phyloP scores from a whole-genome alignment of 805 yeast species.

The Komagataella kurtzmanii region DNA sequence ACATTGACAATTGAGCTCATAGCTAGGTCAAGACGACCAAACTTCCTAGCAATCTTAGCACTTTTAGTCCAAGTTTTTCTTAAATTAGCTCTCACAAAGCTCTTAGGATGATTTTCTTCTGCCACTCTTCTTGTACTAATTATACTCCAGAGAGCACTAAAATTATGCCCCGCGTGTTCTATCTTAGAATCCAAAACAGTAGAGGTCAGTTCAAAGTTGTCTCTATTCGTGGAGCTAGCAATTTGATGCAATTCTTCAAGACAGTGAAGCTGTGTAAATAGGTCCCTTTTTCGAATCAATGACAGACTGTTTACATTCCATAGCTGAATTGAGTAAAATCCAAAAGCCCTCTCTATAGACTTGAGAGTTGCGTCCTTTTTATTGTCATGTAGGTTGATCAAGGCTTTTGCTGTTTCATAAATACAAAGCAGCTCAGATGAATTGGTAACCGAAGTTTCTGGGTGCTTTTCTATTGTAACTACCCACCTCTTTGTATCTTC shows the following conservation, averaged over 20 bases:
- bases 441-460: conserved; percentile 14
- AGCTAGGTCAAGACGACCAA: conserved; percentile 59
- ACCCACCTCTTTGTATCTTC: conserved; percentile 46
- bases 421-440: conserved; percentile 20
- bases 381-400: conserved; percentile 26
- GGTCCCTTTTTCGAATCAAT: conserved; percentile 30
- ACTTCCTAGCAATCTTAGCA: conserved; percentile 53
- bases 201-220: conserved; percentile 3
- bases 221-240: conserved; percentile 9
- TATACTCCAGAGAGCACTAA: conserved; percentile 45
- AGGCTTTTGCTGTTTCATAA: conserved; percentile 52
- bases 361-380: conserved; percentile 20
- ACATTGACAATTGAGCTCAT: conserved; percentile 56
- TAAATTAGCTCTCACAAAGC: conserved; percentile 20
- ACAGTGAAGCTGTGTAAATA: conserved; percentile 44
- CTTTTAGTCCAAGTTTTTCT: conserved; percentile 43
- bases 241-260: conserved; percentile 41
- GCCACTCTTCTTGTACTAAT: conserved; percentile 46
- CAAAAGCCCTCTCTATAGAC: conserved; percentile 37
- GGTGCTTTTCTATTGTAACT: conserved; percentile 23
- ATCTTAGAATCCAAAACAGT: conserved; percentile 10
- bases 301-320: conserved; percentile 36
- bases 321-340: conserved; percentile 47
- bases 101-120: conserved; percentile 22
- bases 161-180: conserved; percentile 31